phyloP scores from a whole-genome alignment of 2,329 filamentous ascomycete genomes.

The Lizonia empirigonia region DNA sequence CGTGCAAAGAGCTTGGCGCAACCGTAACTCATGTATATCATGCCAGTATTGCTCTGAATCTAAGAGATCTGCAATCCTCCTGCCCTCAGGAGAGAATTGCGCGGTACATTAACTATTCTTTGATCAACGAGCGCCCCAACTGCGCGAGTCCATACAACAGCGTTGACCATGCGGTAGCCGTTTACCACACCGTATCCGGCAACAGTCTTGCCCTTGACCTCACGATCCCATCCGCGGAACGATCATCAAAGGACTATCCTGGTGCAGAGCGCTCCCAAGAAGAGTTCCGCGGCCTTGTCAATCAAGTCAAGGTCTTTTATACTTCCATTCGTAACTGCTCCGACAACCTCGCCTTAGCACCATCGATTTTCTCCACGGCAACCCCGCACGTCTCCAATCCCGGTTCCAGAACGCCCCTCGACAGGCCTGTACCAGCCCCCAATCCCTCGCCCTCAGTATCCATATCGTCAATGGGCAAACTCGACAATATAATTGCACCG shows the following conservation, averaged over 20 bases:
- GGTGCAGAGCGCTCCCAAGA: background rate
- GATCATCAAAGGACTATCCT: background rate
- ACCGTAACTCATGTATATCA: conserved; percentile 22
- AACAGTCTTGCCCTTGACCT: conserved; percentile 16
- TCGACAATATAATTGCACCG: conserved; percentile 17
- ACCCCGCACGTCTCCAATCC: background rate
- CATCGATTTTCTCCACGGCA: background rate
- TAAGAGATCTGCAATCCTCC: conserved; percentile 12
- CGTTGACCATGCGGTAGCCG: conserved; percentile 13
- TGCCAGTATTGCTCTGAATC: conserved; percentile 11
- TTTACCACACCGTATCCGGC: conserved; percentile 24
- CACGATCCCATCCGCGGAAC: conserved; percentile 1
- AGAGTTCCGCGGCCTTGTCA: background rate
- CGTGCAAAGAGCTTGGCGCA: conserved; percentile 9
- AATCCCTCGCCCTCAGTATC: conserved; percentile 14
- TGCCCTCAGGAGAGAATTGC: background rate
- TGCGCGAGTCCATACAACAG: conserved; percentile 12
- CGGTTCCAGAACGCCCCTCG: background rate
- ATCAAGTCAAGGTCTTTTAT: background rate
- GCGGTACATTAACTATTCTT: conserved; percentile 18
- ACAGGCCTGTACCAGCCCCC: conserved; percentile 13
- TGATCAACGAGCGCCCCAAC: conserved; percentile 15
- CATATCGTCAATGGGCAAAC: conserved; percentile 22
- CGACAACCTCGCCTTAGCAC: background rate
- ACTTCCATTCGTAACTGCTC: background rate